These are phyloP conservation scores for Raddia guianensis DNA, from an alignment of 176 grass and related monocot genomes.

Conservation along the genomic window DNA sequence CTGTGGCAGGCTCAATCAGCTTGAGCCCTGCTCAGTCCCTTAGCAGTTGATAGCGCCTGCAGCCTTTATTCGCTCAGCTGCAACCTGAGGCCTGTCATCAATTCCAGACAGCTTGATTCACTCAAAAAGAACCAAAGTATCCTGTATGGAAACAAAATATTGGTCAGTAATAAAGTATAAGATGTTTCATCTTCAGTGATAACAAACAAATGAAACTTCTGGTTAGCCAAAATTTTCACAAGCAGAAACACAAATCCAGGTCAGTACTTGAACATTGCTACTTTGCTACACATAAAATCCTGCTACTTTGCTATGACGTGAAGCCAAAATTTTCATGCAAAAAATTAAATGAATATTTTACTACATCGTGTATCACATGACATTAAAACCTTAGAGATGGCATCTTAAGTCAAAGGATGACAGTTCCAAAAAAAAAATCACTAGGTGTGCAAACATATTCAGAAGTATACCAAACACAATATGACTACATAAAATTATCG, in stretches of 20 bases:
- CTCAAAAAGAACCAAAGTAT: not conserved
- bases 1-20: conserved; percentile 64
- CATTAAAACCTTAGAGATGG: conserved; percentile 6
- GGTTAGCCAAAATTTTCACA: not conserved
- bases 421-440: conserved; percentile 25
- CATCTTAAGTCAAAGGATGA: not conserved
- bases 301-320: not conserved
- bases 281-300: not conserved
- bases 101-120: conserved; percentile 62
- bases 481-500: conserved; percentile 45
- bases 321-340: not conserved
- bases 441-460: conserved; percentile 41
- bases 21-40: conserved; percentile 81
- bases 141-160: conserved; percentile 19
- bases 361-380: not conserved
- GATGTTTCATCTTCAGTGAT: not conserved
- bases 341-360: not conserved
- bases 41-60: conserved; percentile 56
- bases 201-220: not conserved
- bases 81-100: conserved; percentile 53
- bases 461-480: conserved; percentile 43
- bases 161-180: conserved; percentile 2
- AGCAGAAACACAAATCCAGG: not conserved
- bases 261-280: not conserved
- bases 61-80: conserved; percentile 65